Base-by-base conservation (phyloP, 2,329 filamentous ascomycete species). In the Blumeria graminis region DNA sequence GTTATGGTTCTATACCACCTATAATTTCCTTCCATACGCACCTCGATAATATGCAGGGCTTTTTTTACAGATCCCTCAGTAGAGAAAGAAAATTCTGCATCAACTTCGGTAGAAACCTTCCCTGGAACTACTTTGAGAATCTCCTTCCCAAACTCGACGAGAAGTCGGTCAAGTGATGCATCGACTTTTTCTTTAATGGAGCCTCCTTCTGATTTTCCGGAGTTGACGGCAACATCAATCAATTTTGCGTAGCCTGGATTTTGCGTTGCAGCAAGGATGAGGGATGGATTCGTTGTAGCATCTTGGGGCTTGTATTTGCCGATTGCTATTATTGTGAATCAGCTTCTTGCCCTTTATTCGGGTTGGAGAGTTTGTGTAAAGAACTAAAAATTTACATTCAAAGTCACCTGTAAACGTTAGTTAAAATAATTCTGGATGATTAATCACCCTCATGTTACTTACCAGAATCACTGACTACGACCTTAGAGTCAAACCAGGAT, bases 241-340 rank as follows among this genome's bases (percentile, higher is more conserved):
- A 96, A 76, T 71, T 83, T 82, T 68, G 86, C 87, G 72, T 96
- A 96, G 73, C 95, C 89, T 70, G 86, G 69, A 81, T 96, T 96
- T 80, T 98, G 96, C 69, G 92, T 89, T 62, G 92, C 92, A 64
- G 89, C 90, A 69, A 98, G 84, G 73, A 98, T 96, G 70, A 98
- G 79, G 61, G 92, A 96, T 59, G 92, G 92, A 82, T 98, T 98
- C 76, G 92, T 98, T 71, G 92, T 98, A 69, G 92, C 92, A 86
- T 98, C 92, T 78, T 98, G 89, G 63, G 92, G 92, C 82, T 94
- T 94, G 82, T 98, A 98, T 78, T 96, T 95, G 77, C 78, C 89
- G 71, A 98, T 98, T 72, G 89, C 89, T 81, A 74, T 6, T 51
- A 32, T 22, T 46, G 55, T 58, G 55, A 58, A 50, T 58, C 60